Evolutionary conservation across 106 monocot genomes (phyloP).

Genomic region (Triglochin maritima): DNA sequence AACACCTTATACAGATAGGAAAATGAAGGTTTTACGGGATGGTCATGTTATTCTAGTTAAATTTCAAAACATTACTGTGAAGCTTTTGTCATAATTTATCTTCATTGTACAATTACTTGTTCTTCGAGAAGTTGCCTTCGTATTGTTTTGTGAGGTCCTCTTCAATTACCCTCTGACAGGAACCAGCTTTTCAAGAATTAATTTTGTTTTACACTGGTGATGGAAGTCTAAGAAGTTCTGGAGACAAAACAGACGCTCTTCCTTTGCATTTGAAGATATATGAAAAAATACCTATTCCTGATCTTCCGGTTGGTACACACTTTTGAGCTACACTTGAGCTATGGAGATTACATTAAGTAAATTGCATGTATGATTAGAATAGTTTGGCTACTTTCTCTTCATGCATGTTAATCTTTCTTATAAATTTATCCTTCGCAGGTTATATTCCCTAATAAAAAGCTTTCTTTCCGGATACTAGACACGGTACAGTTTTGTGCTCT

Average conservation of each 20-base stretch:
- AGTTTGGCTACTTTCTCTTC: neutral
- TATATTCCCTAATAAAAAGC: slow-evolving; percentile 93
- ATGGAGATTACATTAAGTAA: no score
- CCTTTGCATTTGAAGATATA: slow-evolving; percentile 84
- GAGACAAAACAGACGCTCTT: slow-evolving; percentile 15
- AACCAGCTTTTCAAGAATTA: slow-evolving; percentile 94
- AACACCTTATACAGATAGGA: no score
- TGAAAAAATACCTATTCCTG: slow-evolving; percentile 90
- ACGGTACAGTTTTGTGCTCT: slow-evolving; percentile 32
- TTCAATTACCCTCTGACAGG: no score
- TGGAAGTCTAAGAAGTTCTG: slow-evolving; percentile 25
- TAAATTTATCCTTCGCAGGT: slow-evolving; percentile 42
- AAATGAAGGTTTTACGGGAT: no score
- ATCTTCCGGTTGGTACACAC: slow-evolving; percentile 44
- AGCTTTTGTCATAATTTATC: no score
- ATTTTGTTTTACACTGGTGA: slow-evolving; percentile 77
- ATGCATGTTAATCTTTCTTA: neutral
- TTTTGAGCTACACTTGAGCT: no score
- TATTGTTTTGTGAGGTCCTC: no score
- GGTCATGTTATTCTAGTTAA: no score
- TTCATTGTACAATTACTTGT: no score
- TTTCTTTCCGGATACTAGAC: slow-evolving; percentile 92
- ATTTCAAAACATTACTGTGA: no score
- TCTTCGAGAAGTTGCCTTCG: no score
- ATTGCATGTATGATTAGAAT: neutral